Percentiles rank a stretch among this genome's conserved stretches.
Evolutionary conservation across 345 rosid species (phyloP).

Genomic region (Populus davidiana): DNA sequence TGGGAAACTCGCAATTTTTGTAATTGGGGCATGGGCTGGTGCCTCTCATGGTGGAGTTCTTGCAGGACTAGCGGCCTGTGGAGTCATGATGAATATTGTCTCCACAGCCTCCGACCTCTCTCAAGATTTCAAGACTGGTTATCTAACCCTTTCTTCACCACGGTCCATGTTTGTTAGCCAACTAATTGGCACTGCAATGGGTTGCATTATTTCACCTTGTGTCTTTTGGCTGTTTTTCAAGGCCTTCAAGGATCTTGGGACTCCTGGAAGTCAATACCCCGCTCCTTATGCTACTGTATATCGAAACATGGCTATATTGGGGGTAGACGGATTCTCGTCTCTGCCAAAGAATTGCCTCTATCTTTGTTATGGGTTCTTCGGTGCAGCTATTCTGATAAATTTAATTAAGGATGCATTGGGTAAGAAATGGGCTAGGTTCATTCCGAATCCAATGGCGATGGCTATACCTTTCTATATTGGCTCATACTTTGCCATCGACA

Average conservation of each 20-base stretch:
- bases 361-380: conserved; percentile 43
- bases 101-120: conserved; percentile 27
- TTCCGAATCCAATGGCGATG: conserved; percentile 49
- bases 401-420: conserved; percentile 16
- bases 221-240: conserved; percentile 35
- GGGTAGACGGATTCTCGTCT: not conserved
- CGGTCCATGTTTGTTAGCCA: conserved; percentile 36
- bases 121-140: conserved; percentile 35
- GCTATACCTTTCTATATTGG: conserved; percentile 42
- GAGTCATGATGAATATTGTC: conserved; percentile 33
- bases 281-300: not conserved
- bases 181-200: conserved; percentile 30
- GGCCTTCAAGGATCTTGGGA: conserved; percentile 12
- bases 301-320: conserved; percentile 1
- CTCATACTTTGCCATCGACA: conserved; percentile 44
- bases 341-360: conserved; percentile 1
- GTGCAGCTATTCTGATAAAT: conserved; percentile 28
- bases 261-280: not conserved
- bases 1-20: conserved; percentile 24
- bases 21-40: conserved; percentile 30
- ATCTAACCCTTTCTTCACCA: conserved; percentile 29
- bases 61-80: conserved; percentile 29
- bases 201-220: conserved; percentile 24
- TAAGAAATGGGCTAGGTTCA: conserved; percentile 9
- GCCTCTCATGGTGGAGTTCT: conserved; percentile 20